Percentiles rank a stretch among this genome's conserved stretches.
phyloP scores from a whole-genome alignment of 306 rosid species.

The Citrullus amarus region DNA sequence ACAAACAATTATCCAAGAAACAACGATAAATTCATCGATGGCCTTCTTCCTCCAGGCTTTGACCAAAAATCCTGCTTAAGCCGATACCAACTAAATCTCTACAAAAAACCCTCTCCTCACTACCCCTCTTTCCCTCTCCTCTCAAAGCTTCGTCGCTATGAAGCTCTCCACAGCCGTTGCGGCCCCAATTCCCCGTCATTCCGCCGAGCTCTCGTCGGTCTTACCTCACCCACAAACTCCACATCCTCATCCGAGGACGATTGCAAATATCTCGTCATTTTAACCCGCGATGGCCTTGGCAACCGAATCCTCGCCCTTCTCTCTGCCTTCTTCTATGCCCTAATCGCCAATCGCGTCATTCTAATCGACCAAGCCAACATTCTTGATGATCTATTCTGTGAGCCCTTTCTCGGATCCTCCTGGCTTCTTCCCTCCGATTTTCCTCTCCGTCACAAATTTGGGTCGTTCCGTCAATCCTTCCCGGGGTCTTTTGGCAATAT shows the following conservation, averaged over 20 bases:
- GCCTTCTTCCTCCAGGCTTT: conserved; percentile 9
- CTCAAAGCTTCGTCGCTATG: conserved; percentile 1
- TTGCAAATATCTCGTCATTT: background rate
- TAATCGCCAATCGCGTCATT: background rate
- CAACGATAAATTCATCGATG: background rate
- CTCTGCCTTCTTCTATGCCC: conserved; percentile 11
- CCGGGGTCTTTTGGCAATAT: background rate
- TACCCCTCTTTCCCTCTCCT: conserved; percentile 1
- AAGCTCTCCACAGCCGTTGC: conserved; percentile 5
- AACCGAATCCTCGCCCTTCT: conserved; percentile 1
- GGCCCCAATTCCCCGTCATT: background rate
- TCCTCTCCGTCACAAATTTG: background rate
- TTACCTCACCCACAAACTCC: background rate
- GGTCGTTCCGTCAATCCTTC: background rate
- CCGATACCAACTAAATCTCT: background rate
- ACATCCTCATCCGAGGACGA: background rate
- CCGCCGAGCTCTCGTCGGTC: background rate
- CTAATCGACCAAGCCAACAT: background rate
- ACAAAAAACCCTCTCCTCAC: background rate
- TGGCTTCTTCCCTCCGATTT: conserved; percentile 10
- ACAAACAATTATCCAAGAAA: background rate
- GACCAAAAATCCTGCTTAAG: background rate
- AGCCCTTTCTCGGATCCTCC: conserved; percentile 5
- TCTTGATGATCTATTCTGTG: conserved; percentile 7
- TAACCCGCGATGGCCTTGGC: conserved; percentile 13